Conservation (phyloP, 306 rosid species). For the Citrullus colocynthis region DNA sequence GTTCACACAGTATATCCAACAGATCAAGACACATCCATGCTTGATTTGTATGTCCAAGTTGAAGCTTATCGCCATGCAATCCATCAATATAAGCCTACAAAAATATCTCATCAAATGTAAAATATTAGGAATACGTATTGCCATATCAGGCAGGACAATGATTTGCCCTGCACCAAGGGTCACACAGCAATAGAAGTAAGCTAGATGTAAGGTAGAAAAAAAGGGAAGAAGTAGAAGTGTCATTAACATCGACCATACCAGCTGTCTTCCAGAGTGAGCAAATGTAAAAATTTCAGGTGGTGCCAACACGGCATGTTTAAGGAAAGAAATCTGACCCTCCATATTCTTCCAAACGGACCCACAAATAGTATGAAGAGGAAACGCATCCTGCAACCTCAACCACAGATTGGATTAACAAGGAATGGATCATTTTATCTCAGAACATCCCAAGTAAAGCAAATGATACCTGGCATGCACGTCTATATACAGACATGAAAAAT, state of each 20-base stretch:
- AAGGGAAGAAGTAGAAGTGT: background rate
- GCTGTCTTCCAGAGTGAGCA: conserved; percentile 63
- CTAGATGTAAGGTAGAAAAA: background rate
- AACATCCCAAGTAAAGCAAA: background rate
- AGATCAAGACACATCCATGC: conserved; percentile 89
- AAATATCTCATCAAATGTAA: conserved; percentile 1
- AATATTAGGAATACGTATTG: background rate
- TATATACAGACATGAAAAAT: conserved; percentile 71
- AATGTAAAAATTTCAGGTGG: conserved; percentile 78
- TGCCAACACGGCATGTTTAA: conserved; percentile 69
- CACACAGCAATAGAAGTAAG: background rate
- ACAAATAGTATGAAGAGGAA: conserved; percentile 87
- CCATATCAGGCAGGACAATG: background rate
- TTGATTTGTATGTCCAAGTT: conserved; percentile 71
- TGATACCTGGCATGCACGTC: conserved; percentile 61
- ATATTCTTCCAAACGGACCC: conserved; percentile 94
- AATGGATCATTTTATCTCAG: background rate
- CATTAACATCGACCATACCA: conserved; percentile 32
- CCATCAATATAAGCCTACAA: conserved; percentile 67
- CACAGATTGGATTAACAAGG: conserved; percentile 5
- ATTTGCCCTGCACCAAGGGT: background rate
- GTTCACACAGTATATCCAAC: conserved; percentile 64
- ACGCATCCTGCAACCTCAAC: conserved; percentile 54
- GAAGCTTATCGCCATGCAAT: conserved; percentile 61
- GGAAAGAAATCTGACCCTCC: conserved; percentile 94